Evolutionary conservation across 2,329 filamentous ascomycete species (phyloP), one percentile per base, ranked within the genome.

Genomic region (Aspergillus sp.): DNA sequence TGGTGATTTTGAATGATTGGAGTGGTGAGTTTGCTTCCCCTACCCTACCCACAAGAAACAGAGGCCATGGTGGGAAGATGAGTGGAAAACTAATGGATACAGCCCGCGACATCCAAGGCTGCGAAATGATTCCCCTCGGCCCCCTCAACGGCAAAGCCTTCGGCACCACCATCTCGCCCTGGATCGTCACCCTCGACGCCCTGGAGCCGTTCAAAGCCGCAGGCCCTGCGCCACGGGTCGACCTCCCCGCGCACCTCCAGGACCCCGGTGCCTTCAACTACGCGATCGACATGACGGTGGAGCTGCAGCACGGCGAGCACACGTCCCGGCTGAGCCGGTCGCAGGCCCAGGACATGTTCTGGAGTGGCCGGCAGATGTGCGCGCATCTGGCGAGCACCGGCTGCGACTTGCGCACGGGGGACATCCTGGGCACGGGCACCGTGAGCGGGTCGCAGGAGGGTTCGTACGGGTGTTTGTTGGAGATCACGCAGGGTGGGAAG

Each of bases 1-100:
- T 85, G 29, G 80, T 85, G 0, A 66, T 87, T 47, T 61, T 87
- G 11, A 87, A 87, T 56, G 83, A 87, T 56, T 87, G 84, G 84
- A 67, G 64, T 41, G 56, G 64, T 64, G 34, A 48, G 61, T 53
- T n/a, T n/a, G n/a, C 16, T 44, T 38, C 40, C 13, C 14, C 13
- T 25, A 23, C 14, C 23, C 25, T 23, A n/a, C 11, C 19, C 53
- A 11, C 41, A 10, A 5, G 2, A 19, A 43, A 17, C 7, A 32
- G 6, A 32, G 13, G 16, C 36, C 16, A 9, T 5, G 7, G 9
- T 40, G 10, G n/a, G 4, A 42, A 6, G 19, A 21, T 17, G 14
- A 42, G 2, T 5, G 2, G 11, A 17, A n/a, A n/a, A 9, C 40
- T 42, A 20, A 42, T 17, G 1, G 40, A 16, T 3, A 49, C 45